These are phyloP conservation scores for Coleophoma eucalyptorum DNA, from an alignment of 2,329 filamentous ascomycete genomes.

Conservation along the genomic window DNA sequence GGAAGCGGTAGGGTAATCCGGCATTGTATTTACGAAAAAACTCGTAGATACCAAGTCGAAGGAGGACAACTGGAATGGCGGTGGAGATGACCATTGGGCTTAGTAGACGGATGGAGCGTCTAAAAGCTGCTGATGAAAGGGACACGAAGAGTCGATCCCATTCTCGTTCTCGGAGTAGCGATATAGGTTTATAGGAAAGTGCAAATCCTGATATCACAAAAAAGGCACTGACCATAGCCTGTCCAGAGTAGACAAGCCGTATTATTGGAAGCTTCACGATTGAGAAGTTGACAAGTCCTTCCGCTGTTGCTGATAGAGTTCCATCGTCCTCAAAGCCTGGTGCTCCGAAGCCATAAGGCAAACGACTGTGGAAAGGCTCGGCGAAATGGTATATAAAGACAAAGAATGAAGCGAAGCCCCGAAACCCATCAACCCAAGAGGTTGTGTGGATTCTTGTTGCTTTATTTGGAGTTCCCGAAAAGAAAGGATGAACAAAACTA, in stretches of 20 bases:
- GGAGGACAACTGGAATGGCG: conserved; percentile 34
- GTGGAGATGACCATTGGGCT: conserved; percentile 36
- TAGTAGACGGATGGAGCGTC: conserved; percentile 38
- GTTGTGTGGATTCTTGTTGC: conserved; percentile 21
- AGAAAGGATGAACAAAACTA: background rate
- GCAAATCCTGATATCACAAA: conserved; percentile 43
- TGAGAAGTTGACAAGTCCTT: conserved; percentile 10
- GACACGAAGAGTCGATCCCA: conserved; percentile 28
- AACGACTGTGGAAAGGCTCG: conserved; percentile 23
- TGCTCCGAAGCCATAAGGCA: conserved; percentile 17
- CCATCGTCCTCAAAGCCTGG: conserved; percentile 20
- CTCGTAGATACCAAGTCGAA: conserved; percentile 35
- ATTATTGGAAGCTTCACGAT: conserved; percentile 35
- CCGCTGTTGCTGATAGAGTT: background rate
- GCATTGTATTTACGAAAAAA: background rate
- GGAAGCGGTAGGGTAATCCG: background rate
- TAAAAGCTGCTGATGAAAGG: conserved; percentile 37
- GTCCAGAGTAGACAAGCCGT: conserved; percentile 35
- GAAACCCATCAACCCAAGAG: conserved; percentile 40
- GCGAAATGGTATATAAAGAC: conserved; percentile 38
- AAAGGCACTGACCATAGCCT: conserved; percentile 42
- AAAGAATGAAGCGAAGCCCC: conserved; percentile 37
- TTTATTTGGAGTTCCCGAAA: background rate
- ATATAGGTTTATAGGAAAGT: conserved; percentile 35
- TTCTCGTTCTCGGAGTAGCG: conserved; percentile 28